Base-by-base conservation (phyloP, 169 alveolate species). In the Theileria equi region DNA sequence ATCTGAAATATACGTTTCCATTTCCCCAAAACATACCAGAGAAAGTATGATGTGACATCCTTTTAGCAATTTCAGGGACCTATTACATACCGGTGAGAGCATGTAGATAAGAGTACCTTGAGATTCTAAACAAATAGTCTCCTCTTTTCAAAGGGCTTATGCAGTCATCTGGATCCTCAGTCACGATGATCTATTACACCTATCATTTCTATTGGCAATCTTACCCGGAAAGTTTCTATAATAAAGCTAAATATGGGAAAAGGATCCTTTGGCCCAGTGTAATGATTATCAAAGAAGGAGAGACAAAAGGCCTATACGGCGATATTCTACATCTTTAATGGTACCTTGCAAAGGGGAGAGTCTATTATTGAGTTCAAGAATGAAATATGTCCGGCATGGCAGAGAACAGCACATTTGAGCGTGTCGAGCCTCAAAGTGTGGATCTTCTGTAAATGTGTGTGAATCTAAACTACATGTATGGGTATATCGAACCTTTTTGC, bases 271-370 rank as follows among this genome's bases (percentile, higher is more conserved):
- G 52, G 8, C 17, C 44, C 76, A 6, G 17, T 6, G 50, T 40
- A 73, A 41, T 62, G 49, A 16, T 73, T 73, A 52, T 62, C 78
- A 3, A 73, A 61, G 53, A 57, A 64, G 21, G 83, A 73, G 25
- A 44, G 4, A 1, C 38, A 38, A 23, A 73, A 36, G 13, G 77
- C 77, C 83, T 73, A 59, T 5, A 32, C 1, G 13, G 2, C 40
- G 41, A n/a, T 25, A 7, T 2, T 3, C 17, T 17, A 3, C 8
- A 0, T 3, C 10, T 31, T 6, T 21, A 25, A 0, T 25, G 28
- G 8, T 5, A 61, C 83, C 61, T 55, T 73, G 13, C 41, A n/a
- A 16, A 73, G 32, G 0, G 35, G 23, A 13, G 74, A 66, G 19
- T 73, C 83, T 0, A 50, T 25, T 13, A 73, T 36, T 28, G 61